Percentiles rank a stretch among this genome's conserved stretches.
Conservation (phyloP, 2,329 filamentous ascomycete species). For the Blumeria hordei region DNA sequence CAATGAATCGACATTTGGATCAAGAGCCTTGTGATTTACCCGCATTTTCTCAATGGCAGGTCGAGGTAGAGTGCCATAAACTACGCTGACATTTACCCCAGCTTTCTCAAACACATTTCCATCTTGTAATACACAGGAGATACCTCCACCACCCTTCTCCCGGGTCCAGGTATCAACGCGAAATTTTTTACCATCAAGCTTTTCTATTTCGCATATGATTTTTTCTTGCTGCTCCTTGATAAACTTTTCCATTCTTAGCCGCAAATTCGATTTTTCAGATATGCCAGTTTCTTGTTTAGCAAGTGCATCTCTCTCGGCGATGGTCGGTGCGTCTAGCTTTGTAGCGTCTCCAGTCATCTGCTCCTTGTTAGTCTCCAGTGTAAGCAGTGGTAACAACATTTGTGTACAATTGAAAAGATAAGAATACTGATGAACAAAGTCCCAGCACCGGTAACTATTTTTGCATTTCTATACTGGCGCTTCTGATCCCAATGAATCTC, state of each 20-base stretch:
- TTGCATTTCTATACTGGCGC: not conserved
- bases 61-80: slow-evolving; percentile 75
- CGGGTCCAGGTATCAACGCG: slow-evolving; percentile 67
- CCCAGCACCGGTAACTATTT: slow-evolving; percentile 14
- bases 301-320: slow-evolving; percentile 66
- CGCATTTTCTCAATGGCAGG: slow-evolving; percentile 83
- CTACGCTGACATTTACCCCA: slow-evolving; percentile 81
- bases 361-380: slow-evolving; percentile 5
- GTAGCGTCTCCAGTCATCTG: slow-evolving; percentile 13
- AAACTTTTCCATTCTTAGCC: slow-evolving; percentile 88
- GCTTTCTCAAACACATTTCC: slow-evolving; percentile 96
- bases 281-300: slow-evolving; percentile 58
- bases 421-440: slow-evolving; percentile 23
- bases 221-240: slow-evolving; percentile 80
- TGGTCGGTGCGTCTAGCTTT: slow-evolving; percentile 37
- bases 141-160: slow-evolving; percentile 73
- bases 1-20: slow-evolving; percentile 51
- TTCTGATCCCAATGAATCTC: not conserved
- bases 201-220: slow-evolving; percentile 64
- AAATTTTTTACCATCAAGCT: slow-evolving; percentile 66
- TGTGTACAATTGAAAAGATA: slow-evolving; percentile 25
- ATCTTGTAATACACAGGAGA: slow-evolving; percentile 84
- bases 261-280: slow-evolving; percentile 68
- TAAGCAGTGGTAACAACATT: slow-evolving; percentile 1
- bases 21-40: slow-evolving; percentile 79